Evolutionary conservation across 2,329 filamentous ascomycete species (phyloP).

Genomic region (Neopestalotiopsis rosae): DNA sequence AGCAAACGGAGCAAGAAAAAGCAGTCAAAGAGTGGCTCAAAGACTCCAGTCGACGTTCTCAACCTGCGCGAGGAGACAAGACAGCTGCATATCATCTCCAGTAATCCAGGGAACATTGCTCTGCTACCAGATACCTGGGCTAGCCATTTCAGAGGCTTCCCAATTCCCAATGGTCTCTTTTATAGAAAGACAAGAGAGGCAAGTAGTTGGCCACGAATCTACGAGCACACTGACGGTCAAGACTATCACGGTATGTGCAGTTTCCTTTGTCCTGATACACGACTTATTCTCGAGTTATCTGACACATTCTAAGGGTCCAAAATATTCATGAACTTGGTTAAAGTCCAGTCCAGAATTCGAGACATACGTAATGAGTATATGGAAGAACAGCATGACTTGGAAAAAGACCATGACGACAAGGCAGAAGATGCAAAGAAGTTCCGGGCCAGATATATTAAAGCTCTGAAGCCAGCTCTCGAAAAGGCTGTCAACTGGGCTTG

Average conservation of each 20-base stretch:
- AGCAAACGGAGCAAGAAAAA: neutral
- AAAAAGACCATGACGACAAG: constrained; percentile 22
- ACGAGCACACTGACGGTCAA: constrained; percentile 30
- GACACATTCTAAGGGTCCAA: constrained; percentile 30
- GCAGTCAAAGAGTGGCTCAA: too few relatives aligned
- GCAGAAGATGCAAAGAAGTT: neutral
- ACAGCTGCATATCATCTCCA: constrained; percentile 17
- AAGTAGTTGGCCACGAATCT: constrained; percentile 35
- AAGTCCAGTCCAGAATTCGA: constrained; percentile 8
- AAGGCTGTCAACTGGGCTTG: constrained; percentile 33
- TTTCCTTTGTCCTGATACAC: constrained; percentile 28
- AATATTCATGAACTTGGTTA: constrained; percentile 24
- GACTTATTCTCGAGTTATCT: constrained; percentile 27
- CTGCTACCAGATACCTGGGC: constrained; percentile 38
- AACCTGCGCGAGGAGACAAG: constrained; percentile 1
- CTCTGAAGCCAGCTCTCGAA: constrained; percentile 26
- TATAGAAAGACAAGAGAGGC: constrained; percentile 30
- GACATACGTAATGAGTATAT: constrained; percentile 9
- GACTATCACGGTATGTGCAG: constrained; percentile 35
- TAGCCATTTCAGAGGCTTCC: constrained; percentile 36
- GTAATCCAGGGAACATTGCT: constrained; percentile 33
- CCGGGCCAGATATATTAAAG: constrained; percentile 27
- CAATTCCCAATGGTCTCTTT: constrained; percentile 36
- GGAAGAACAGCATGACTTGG: neutral
- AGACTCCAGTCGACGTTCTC: too few relatives aligned